These are phyloP conservation scores for Trametes pubescens DNA, from an alignment of 1,284 basidiomycete species.

Conservation along the genomic window DNA sequence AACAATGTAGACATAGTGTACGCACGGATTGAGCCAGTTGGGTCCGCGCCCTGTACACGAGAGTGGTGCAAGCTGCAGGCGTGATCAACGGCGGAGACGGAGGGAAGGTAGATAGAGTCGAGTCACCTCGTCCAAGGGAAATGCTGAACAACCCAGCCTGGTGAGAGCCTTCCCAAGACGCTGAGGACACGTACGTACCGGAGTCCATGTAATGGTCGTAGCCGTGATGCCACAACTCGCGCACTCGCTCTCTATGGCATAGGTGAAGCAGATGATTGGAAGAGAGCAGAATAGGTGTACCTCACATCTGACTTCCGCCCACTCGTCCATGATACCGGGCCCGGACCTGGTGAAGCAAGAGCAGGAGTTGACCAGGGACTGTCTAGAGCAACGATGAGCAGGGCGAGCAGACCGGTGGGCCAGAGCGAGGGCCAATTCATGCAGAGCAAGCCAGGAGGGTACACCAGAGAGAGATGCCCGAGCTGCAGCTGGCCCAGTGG, in stretches of 20 bases:
- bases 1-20: conserved; percentile 28
- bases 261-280: background rate
- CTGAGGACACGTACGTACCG: conserved; percentile 50
- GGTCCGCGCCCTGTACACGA: conserved; percentile 86
- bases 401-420: conserved; percentile 61
- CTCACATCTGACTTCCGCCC: conserved; percentile 68
- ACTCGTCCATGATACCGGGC: conserved; percentile 59
- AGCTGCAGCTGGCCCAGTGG: background rate
- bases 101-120: background rate
- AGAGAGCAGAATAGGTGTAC: conserved; percentile 44
- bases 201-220: conserved; percentile 81
- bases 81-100: conserved; percentile 2
- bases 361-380: conserved; percentile 51
- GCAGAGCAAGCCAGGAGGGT: conserved; percentile 33
- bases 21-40: conserved; percentile 81
- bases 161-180: background rate
- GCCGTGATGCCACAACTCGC: conserved; percentile 85
- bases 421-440: conserved; percentile 76
- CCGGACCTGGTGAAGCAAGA: conserved; percentile 43
- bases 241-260: conserved; percentile 65
- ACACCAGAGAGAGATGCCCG: conserved; percentile 10
- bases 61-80: conserved; percentile 78
- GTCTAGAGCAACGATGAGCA: conserved; percentile 57
- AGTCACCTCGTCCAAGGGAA: conserved; percentile 77
- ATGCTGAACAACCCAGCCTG: conserved; percentile 55